phyloP scores from a whole-genome alignment of 2,329 filamentous ascomycete species.

The Ustulina deusta region DNA sequence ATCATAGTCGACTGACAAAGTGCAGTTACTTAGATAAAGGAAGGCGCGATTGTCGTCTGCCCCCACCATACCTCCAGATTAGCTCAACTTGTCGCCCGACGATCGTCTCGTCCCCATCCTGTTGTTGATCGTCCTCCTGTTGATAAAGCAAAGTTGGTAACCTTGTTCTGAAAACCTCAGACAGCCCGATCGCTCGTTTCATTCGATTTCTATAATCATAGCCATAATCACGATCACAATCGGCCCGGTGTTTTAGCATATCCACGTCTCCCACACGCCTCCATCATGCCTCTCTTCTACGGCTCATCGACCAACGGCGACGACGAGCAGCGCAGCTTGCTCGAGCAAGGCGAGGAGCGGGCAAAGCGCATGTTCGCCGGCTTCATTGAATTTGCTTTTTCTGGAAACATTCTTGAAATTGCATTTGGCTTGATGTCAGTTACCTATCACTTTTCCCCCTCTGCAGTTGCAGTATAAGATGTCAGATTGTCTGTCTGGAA shows the following conservation, averaged over 20 bases:
- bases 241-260: neutral
- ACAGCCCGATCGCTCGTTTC: neutral
- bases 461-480: neutral
- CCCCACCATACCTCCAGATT: constrained; percentile 10
- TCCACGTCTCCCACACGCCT: neutral
- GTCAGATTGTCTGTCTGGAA: neutral
- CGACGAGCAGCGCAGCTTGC: constrained; percentile 58
- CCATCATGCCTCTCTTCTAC: constrained; percentile 30
- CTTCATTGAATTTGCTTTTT: constrained; percentile 78
- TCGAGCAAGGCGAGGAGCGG: constrained; percentile 60
- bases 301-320: constrained; percentile 23
- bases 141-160: constrained; percentile 8
- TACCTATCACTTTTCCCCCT: neutral
- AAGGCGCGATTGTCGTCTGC: constrained; percentile 17
- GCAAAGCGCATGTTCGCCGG: constrained; percentile 68
- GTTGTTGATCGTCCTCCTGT: neutral
- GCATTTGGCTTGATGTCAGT: constrained; percentile 79
- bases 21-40: constrained; percentile 11
- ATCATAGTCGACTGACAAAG: neutral
- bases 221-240: neutral
- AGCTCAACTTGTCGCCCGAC: constrained; percentile 16
- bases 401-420: constrained; percentile 81
- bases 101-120: constrained; percentile 7
- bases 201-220: neutral
- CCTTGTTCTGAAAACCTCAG: neutral